phyloP scores from a whole-genome alignment of 2,329 filamentous ascomycete genomes.

The Kalaharituber pfeilii region DNA sequence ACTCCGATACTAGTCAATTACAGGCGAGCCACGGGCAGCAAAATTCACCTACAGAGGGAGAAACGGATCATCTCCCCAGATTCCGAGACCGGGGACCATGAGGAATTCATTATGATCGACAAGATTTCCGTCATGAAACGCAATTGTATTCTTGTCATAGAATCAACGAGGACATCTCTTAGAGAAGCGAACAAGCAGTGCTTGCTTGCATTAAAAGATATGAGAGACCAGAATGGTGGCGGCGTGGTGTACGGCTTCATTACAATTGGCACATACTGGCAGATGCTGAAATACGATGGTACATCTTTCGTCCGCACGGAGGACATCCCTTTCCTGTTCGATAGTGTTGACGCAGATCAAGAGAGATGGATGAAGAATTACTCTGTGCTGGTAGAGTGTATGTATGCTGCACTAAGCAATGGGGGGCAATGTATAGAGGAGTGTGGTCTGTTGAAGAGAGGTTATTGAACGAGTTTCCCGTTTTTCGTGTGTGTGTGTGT shows the following conservation, averaged over 20 bases:
- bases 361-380: no score
- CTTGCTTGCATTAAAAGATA: constrained; percentile 12
- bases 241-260: constrained; percentile 7
- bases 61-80: constrained; percentile 13
- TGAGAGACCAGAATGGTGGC: constrained; percentile 5
- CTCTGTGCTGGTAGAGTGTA: no score
- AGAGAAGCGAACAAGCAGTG: constrained; percentile 8
- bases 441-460: no score
- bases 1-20: constrained; percentile 6
- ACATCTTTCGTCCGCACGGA: not conserved
- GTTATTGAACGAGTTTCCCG: no score
- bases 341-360: no score
- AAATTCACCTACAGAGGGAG: constrained; percentile 2
- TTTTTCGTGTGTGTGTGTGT: no score
- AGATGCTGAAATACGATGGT: constrained; percentile 3
- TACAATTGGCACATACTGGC: constrained; percentile 4
- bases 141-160: constrained; percentile 7
- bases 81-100: constrained; percentile 5
- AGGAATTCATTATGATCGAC: constrained; percentile 13
- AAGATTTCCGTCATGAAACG: constrained; percentile 2
- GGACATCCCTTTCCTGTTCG: not conserved
- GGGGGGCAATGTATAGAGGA: no score
- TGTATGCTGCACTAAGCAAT: no score
- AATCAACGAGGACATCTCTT: constrained; percentile 9
- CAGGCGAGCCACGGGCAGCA: constrained; percentile 3